Percentiles rank a stretch among this genome's conserved stretches.
These are phyloP conservation scores for Cyclotella atomus DNA, from an alignment of 108 stramenopile species.

Conservation along the genomic window DNA sequence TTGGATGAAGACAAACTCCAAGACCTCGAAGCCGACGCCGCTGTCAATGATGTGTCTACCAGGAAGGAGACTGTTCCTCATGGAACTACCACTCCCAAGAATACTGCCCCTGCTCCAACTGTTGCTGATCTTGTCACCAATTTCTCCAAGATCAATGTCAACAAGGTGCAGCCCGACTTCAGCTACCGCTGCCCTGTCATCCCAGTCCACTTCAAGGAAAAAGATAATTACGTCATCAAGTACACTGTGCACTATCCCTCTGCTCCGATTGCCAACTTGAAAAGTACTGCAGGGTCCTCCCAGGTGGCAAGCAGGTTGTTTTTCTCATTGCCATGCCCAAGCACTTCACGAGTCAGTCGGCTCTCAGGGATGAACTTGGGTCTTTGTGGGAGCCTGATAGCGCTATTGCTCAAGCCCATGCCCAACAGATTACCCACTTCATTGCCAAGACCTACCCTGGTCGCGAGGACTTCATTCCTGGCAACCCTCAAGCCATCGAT, in stretches of 20 bases:
- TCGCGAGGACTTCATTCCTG: not conserved
- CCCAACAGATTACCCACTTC: conserved; percentile 1
- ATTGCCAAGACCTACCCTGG: not conserved
- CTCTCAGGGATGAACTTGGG: not conserved
- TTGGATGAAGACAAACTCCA: not conserved
- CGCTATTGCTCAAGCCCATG: not conserved
- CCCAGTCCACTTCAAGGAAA: conserved; percentile 3
- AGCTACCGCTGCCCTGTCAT: not conserved
- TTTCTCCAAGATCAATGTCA: not conserved
- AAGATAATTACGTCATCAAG: not conserved
- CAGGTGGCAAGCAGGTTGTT: not conserved
- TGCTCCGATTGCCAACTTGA: not conserved
- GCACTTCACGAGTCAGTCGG: not conserved
- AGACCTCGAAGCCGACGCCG: not conserved
- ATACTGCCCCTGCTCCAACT: no score
- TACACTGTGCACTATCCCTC: not conserved
- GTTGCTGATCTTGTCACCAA: not conserved
- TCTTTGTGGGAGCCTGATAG: no score
- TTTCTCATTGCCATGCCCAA: not conserved
- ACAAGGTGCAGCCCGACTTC: not conserved
- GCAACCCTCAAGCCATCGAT: not conserved
- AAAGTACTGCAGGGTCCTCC: not conserved
- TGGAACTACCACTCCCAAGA: not conserved
- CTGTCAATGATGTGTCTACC: not conserved
- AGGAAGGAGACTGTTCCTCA: not conserved